Conservation (phyloP, 2,329 filamentous ascomycete species). For the Sarocladium strictum region DNA sequence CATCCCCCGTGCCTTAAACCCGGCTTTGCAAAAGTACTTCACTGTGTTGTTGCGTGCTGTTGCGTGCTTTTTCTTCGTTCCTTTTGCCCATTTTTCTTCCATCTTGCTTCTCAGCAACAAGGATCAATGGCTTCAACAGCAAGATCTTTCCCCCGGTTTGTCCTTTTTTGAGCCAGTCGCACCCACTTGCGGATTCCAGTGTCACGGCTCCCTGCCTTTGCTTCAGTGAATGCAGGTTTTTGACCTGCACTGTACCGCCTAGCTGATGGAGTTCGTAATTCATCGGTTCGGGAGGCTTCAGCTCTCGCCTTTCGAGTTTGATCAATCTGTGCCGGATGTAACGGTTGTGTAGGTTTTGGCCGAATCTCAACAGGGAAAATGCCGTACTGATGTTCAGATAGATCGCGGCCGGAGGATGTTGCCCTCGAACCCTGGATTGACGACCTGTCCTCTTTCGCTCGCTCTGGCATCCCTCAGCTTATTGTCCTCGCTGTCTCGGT, state of each 20-base stretch:
- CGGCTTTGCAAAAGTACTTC: no score
- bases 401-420: background rate
- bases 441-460: slow-evolving; percentile 30
- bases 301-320: slow-evolving; percentile 1
- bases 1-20: no score
- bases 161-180: background rate
- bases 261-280: slow-evolving; percentile 1
- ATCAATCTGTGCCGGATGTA: background rate
- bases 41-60: no score
- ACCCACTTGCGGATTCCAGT: no score
- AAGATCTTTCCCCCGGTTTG: background rate
- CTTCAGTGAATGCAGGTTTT: no score
- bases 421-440: slow-evolving; percentile 30
- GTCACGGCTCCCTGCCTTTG: no score
- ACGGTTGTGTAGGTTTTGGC: background rate
- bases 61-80: no score
- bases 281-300: background rate
- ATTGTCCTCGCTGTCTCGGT: slow-evolving; percentile 30
- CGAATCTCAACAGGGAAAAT: background rate
- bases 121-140: background rate
- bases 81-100: no score
- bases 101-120: no score
- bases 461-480: slow-evolving; percentile 34
- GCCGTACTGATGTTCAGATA: background rate
- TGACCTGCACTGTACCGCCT: background rate